Evolutionary conservation across 495 filamentous ascomycete genomes (phyloP), one percentile per base, ranked within the genome.

Genomic region (Talaromyces ruber): DNA sequence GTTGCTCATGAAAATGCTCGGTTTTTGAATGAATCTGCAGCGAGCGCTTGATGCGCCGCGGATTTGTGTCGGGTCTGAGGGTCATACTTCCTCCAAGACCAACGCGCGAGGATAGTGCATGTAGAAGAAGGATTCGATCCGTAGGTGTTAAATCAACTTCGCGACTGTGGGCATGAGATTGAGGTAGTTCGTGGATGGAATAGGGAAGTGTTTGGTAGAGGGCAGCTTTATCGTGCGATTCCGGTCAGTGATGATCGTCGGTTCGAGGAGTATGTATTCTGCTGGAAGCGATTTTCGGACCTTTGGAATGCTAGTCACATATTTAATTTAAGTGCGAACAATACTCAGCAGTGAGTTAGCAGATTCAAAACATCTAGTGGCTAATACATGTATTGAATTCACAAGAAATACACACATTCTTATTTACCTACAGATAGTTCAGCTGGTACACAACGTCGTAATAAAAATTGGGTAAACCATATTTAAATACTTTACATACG

Each of bases 31-130:
- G 66, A 88, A 83, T 59, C 91, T 91, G 28, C 94, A 98, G 78
- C 85, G 87, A 29, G 93, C 94, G 50, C 79, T 98, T 2, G 94
- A 98, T 69, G 87, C 94, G 30, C 93, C 94, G 39, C 78, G 94
- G 8, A 79, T 98, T 51, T 96, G 92, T 64, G 86, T 93, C 64
- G 88, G n/a, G n/a, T n/a, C n/a, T n/a, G n/a, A n/a, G n/a, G n/a
- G 88, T 1, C 84, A 86, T 0, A 82, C 82, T 85, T 74, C 81
- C 84, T 21, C 80, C 82, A 57, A 64, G 78, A 55, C 69, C 81
- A 77, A 57, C 65, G 80, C 63, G 65, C 79, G 6, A 81, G 84
- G 65, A 86, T 76, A 0, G 87, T 98, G 2, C 89, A 81, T 70
- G 76, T 97, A 0, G 94, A 98, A 70, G 91, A 97, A 64, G 93